Evolutionary conservation across 352 stramenopile genomes (phyloP), one percentile per base, ranked within the genome.

Genomic region (Plasmopara viticola): DNA sequence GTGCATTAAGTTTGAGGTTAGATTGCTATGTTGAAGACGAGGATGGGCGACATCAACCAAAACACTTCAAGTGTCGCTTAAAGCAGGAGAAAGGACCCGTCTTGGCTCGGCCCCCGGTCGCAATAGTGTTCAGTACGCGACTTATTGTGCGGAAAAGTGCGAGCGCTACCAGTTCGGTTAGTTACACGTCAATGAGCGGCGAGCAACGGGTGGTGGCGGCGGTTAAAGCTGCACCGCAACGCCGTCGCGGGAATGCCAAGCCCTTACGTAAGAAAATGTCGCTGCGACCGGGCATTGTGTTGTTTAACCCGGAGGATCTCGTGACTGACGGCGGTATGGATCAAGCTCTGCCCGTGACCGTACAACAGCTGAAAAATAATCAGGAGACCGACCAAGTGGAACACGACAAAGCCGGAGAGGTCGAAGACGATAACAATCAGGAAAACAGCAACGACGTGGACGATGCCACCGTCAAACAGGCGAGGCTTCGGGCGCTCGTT

Each of bases 271-370:
- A 64, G 47, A 64, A 64, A 40, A 14, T 60, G 43, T 44, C 47
- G 10, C 50, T 69, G 43, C 56, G 53, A 6, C 63, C 66, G 0
- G 71, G 71, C 8, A 57, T 85, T 44, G 60, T 85, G 44, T 48
- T 85, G 0, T 85, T 85, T 51, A 71, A 85, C 43, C 74, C 74
- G 17, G 63, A 63, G 18, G 72, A 79, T 20, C 37, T 83, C 6
- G 58, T 64, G 35, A 41, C 40, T 7, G 47, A 41, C 42, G 39
- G 17, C 12, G 45, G 44, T 14, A 52, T 5, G 2, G 62, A 58
- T 18, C 74, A 48, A 45, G 60, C 44, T n/a, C 45, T 28, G 33
- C 51, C 55, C 15, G 46, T 77, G 7, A 52, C 38, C 0, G 42
- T 72, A 33, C 39, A 72, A 15, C 44, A 72, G 18, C 14, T 43